Base-by-base conservation (phyloP, 768 basidiomycete genomes). In the Butyriboletus loyo region DNA sequence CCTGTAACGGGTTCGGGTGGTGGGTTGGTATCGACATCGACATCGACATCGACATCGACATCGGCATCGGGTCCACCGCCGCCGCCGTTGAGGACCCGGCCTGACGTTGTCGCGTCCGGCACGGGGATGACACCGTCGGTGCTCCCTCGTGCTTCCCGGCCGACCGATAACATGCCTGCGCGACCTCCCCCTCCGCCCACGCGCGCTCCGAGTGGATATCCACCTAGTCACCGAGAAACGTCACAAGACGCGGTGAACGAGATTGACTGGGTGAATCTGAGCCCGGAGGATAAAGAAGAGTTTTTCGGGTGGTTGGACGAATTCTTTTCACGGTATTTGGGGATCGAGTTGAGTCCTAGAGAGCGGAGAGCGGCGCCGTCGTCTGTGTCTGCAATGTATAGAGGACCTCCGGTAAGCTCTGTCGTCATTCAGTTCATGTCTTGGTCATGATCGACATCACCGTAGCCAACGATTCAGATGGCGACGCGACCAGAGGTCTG, bases 281-380 rank as follows among this genome's bases (percentile, higher is more conserved):
- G 82, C 2, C 61, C 65, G 21, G 77, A 84, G 63, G 87, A 92
- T 61, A 91, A 89, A 63, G 71, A 80, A 28, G 80, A 73, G 24
- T 87, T 92, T 63, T 92, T 91, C 67, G 69, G 70, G 53, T 91
- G 89, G 88, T 73, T 92, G 21, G 89, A 92, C 64, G 89, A 90
- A 61, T 91, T 85, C 70, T 92, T 92, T 61, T 76, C 80, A 15
- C 74, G 76, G 31, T 72, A 72, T 44, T 66, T 75, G 21, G 59
- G 66, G 22, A 65, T 68, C 24, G 55, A 57, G 45, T 21, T 71
- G 34, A 35, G 59, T 46, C 55, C 64, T 3, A 50, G 54, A 17
- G 31, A 32, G 34, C 41, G 31, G 34, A 15, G 25, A 45, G 1
- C 38, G 4, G 44, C 9, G 11, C n/a, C 35, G 8, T 14, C 30